Evolutionary conservation across 768 basidiomycete species (phyloP).

Genomic region (Collybia mongolica): DNA sequence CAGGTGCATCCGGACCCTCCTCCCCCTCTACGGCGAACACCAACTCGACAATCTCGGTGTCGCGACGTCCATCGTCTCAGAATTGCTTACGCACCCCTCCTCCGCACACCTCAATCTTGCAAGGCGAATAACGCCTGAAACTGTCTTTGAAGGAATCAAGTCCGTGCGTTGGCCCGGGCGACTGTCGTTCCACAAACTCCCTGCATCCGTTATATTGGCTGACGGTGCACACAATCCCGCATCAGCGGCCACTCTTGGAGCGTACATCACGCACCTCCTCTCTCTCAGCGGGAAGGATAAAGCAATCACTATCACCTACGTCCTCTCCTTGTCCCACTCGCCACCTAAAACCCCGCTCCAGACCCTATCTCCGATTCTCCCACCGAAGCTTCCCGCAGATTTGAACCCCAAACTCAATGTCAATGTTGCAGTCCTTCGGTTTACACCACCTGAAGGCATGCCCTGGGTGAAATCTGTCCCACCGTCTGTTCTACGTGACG

Average conservation of each 20-base stretch:
- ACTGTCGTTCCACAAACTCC: conserved; percentile 61
- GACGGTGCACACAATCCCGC: conserved; percentile 96
- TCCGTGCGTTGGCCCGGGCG: conserved; percentile 78
- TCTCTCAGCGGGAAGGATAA: conserved; percentile 14
- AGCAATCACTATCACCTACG: conserved; percentile 54
- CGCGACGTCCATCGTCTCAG: conserved; percentile 60
- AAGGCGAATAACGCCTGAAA: conserved; percentile 42
- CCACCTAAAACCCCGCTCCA: conserved; percentile 79
- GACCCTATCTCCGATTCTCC: conserved; percentile 68
- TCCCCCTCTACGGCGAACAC: conserved; percentile 79
- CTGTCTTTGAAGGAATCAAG: conserved; percentile 58
- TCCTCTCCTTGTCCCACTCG: conserved; percentile 83
- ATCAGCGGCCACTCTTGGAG: conserved; percentile 64
- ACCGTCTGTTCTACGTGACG: conserved; percentile 45
- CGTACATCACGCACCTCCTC: conserved; percentile 53
- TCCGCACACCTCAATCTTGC: conserved; percentile 22
- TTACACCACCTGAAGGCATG: conserved; percentile 86
- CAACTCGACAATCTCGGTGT: conserved; percentile 84
- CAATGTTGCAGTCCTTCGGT: conserved; percentile 55
- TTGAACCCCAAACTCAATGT: conserved; percentile 30
- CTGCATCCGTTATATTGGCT: conserved; percentile 52
- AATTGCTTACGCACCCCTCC: conserved; percentile 43
- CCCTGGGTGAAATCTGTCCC: conserved; percentile 83
- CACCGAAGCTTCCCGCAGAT: conserved; percentile 27
- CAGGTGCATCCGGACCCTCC: conserved; percentile 40